These are phyloP conservation scores for Cadophora malorum DNA, from an alignment of 2,329 filamentous ascomycete genomes.

Conservation along the genomic window DNA sequence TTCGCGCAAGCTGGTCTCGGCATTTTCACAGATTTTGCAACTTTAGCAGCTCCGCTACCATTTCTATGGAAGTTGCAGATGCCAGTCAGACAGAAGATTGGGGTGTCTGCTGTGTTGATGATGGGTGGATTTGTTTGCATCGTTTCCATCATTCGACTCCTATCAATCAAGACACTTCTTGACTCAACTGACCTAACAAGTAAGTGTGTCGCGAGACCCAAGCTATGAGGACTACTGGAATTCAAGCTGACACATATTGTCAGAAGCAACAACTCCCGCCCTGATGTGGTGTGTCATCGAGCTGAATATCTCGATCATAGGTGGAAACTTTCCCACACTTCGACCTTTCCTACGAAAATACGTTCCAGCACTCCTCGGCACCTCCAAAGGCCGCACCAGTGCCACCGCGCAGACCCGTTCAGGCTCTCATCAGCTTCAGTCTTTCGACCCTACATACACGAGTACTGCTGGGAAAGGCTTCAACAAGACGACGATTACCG, in stretches of 20 bases:
- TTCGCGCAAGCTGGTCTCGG: neutral
- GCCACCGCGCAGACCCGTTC: neutral
- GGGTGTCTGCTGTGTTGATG: neutral
- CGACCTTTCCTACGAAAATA: neutral
- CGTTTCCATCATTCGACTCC: neutral
- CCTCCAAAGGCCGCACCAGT: neutral
- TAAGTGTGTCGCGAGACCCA: neutral
- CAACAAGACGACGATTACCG: neutral
- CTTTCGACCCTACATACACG: neutral
- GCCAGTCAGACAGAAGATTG: neutral
- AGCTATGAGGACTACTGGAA: neutral
- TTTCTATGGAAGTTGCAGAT: neutral
- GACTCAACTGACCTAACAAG: neutral
- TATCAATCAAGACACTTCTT: slow-evolving; percentile 1
- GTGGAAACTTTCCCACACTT: neutral
- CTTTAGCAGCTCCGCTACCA: neutral
- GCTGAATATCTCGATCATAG: neutral
- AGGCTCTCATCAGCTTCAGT: neutral
- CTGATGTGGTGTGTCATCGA: neutral
- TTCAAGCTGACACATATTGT: neutral
- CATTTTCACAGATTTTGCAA: neutral
- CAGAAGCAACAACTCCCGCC: neutral
- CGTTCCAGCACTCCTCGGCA: neutral
- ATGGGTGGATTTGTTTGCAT: slow-evolving; percentile 2
- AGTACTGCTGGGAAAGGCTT: neutral